Conservation (phyloP, 768 basidiomycete genomes). For the Tephrocybe rancida region DNA sequence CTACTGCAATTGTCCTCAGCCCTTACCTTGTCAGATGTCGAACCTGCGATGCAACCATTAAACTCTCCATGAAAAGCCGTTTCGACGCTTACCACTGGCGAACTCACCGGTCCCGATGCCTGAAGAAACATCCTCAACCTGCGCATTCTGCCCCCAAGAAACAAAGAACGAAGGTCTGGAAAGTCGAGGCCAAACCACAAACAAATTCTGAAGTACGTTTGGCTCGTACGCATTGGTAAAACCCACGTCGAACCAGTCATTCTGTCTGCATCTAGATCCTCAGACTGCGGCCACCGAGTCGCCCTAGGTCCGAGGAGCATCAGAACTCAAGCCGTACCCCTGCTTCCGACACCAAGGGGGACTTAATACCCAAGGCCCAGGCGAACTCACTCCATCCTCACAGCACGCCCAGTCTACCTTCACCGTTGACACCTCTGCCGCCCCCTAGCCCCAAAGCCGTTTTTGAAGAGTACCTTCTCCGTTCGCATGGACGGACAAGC, state of each 20-base stretch:
- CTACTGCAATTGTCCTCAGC: constrained; percentile 51
- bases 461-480: constrained; percentile 33
- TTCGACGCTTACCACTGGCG: constrained; percentile 72
- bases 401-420: constrained; percentile 6
- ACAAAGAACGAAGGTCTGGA: constrained; percentile 6
- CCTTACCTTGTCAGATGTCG: constrained; percentile 56
- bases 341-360: not conserved
- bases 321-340: not conserved
- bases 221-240: constrained; percentile 4
- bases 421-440: constrained; percentile 1
- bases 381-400: not conserved
- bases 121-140: constrained; percentile 36
- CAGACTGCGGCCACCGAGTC: not conserved
- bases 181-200: not conserved
- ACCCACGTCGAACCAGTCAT: constrained; percentile 6
- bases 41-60: constrained; percentile 58
- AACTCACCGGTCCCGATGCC: constrained; percentile 62
- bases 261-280: constrained; percentile 6
- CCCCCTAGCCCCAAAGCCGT: constrained; percentile 15
- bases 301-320: not conserved
- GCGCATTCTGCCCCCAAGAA: constrained; percentile 6
- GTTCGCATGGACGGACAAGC: constrained; percentile 30
- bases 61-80: constrained; percentile 66
- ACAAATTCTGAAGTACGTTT: constrained; percentile 10
- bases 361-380: not conserved